Base-by-base conservation (phyloP, 2,329 filamentous ascomycete genomes). In the Fusarium begoniae region DNA sequence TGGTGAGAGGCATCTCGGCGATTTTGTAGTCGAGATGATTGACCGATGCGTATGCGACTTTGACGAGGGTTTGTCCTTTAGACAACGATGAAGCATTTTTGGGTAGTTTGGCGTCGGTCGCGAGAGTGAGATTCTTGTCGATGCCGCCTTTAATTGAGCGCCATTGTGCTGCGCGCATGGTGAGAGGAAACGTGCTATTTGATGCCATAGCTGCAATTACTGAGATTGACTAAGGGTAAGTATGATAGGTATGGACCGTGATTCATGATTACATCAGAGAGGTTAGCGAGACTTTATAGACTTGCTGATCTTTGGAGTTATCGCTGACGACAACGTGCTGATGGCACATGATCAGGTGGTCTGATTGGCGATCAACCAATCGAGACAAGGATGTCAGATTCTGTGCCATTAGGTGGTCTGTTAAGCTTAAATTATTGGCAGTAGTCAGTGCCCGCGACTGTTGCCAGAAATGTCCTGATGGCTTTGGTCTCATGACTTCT, bases 21-120 rank as follows among this genome's bases (percentile, higher is more conserved):
- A 73, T 18, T 17, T 73, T 76, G 24, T 73, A 76, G 45, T 76
- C 71, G 6, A 76, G 69, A 24, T 76, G 74, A 17, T 76, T 76
- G 35, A 76, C 41, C 7, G 74, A 76, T 32, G 69, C 61, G 15
- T 76, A 76, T 4, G 74, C 63, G 4, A 76, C 74, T 4, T 64
- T 75, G 35, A 76, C 41, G 1, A 76, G 58, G 0, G 69, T 69
- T 8, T 73, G 45, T 9, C 65, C 69, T 22, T 61, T 73, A 0
- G 51, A 40, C 2, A 75, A 45, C 1, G 63, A 50, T 6, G 37
- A 17, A 7, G 63, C 26, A 10, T 13, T 15, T 22, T 56, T 69
- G 1, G 72, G 74, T 14, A 76, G 35, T 18, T 57, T 70, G 1
- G 71, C 61, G 5, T 74, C 58, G 8, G 13, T 18, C 20, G 20